Evolutionary conservation across 805 yeast genomes (phyloP).

Genomic region (Zygotorulaspora chibaensis): DNA sequence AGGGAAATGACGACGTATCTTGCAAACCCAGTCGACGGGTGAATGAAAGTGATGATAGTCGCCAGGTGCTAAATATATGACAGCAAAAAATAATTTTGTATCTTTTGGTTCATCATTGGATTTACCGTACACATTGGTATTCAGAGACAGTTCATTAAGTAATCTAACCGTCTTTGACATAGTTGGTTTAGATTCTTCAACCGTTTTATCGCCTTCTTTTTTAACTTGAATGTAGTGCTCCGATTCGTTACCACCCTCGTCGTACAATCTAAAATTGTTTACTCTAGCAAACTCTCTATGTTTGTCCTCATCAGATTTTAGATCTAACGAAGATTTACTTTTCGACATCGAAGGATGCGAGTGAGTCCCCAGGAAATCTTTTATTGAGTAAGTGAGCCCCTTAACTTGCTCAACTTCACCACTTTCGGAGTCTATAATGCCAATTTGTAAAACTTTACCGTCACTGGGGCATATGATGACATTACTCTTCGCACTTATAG

Average conservation of each 20-base stretch:
- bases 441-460: slow-evolving; percentile 83
- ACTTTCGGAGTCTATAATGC: slow-evolving; percentile 57
- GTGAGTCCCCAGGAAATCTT: slow-evolving; percentile 72
- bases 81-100: slow-evolving; percentile 76
- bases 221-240: slow-evolving; percentile 42
- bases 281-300: slow-evolving; percentile 73
- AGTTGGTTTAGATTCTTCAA: slow-evolving; percentile 32
- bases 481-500: slow-evolving; percentile 58
- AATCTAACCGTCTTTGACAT: slow-evolving; percentile 36
- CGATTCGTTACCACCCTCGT: slow-evolving; percentile 6
- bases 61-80: slow-evolving; percentile 95
- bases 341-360: slow-evolving; percentile 34
- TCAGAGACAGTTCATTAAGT: slow-evolving; percentile 33
- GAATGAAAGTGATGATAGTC: slow-evolving; percentile 97
- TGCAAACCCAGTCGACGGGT: slow-evolving; percentile 94
- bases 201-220: slow-evolving; percentile 66
- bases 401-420: slow-evolving; percentile 96
- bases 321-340: slow-evolving; percentile 25
- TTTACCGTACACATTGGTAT: slow-evolving; percentile 15
- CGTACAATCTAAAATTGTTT: slow-evolving; percentile 53
- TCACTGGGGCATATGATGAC: slow-evolving; percentile 84
- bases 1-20: slow-evolving; percentile 87
- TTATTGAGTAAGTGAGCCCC: slow-evolving; percentile 89
- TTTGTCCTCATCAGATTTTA: slow-evolving; percentile 40
- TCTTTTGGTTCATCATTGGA: slow-evolving; percentile 35